These are phyloP conservation scores for Capniomyces stellatus DNA, from an alignment of 371 early-diverging fungal species.

Conservation along the genomic window DNA sequence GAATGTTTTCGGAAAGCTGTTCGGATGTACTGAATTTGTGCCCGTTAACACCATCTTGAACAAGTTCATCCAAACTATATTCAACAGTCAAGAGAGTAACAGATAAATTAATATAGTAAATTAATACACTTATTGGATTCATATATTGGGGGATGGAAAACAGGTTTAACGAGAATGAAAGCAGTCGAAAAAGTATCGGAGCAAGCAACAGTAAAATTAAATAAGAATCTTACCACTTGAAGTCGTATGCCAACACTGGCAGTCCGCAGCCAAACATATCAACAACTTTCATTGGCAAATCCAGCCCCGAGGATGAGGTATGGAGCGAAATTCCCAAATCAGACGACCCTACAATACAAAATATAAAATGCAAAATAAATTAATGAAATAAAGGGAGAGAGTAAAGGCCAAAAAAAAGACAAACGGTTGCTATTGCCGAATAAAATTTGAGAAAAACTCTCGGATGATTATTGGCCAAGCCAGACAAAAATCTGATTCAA, in stretches of 20 bases:
- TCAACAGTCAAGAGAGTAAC: neutral
- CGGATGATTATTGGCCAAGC: too few relatives aligned
- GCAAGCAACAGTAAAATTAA: too few relatives aligned
- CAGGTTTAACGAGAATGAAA: neutral
- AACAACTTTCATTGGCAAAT: conserved; percentile 94
- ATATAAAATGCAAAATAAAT: neutral
- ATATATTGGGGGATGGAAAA: too few relatives aligned
- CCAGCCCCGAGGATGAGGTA: conserved; percentile 79
- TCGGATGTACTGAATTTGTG: conserved; percentile 45
- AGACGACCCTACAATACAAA: conserved; percentile 46
- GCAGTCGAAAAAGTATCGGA: neutral
- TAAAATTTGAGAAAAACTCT: too few relatives aligned
- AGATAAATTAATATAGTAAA: too few relatives aligned
- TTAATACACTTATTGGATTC: too few relatives aligned
- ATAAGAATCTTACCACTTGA: conserved; percentile 25
- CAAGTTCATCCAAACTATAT: conserved; percentile 59
- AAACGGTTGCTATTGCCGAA: neutral
- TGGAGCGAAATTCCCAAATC: conserved; percentile 88
- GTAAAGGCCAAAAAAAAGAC: neutral
- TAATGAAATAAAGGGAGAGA: conserved; percentile 3
- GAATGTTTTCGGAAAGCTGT: conserved; percentile 34
- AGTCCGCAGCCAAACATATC: conserved; percentile 95
- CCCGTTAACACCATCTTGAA: conserved; percentile 55
- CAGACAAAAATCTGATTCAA: too few relatives aligned
- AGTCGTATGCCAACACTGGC: conserved; percentile 69